Evolutionary conservation across 768 basidiomycete genomes (phyloP), one percentile per base, ranked within the genome.

Genomic region (Suillus ampliporus): DNA sequence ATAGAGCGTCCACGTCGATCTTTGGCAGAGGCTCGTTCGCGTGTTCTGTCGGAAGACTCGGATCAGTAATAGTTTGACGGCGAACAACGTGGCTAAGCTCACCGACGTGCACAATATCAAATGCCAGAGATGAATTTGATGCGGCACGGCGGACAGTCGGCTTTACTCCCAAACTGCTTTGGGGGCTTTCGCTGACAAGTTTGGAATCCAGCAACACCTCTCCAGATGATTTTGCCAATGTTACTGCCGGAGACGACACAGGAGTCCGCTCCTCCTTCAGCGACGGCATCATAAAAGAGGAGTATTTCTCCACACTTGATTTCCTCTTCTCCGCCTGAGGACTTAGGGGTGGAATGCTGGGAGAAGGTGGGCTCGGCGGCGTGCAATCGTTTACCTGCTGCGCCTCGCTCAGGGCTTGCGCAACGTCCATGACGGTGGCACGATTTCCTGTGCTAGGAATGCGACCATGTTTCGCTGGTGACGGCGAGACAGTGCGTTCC

Each of bases 401-500:
- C 6, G 71, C 75, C 61, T 83, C 79, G 38, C 72, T 79, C 59
- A 91, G 71, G 10, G 84, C 83, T 71, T 88, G 88, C 3, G 89
- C 90, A 13, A 93, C 85, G 46, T 93, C 90, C 91, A 93, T 92
- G 26, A 87, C 90, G 15, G 86, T 85, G 21, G 89, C 85, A 63
- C 92, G 79, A 58, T 84, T 86, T 17, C 89, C 89, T 6, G 89
- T 84, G 68, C 85, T 90, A 5, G 89, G 85, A 57, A 88, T 88
- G 23, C 89, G 86, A 50, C 76, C 62, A 68, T 83, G 84, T 57
- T 80, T 82, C 4, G 75, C 69, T 6, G 83, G 79, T 1, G 81
- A 74, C 4, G 69, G 64, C 2, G 75, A 64, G 23, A 71, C 48
- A 3, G 62, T 19, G 17, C 62, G 65, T 23, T 67, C 69, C 54